These are phyloP conservation scores for Colletotrichum trifolii DNA, from an alignment of 2,329 filamentous ascomycete genomes.

Conservation along the genomic window DNA sequence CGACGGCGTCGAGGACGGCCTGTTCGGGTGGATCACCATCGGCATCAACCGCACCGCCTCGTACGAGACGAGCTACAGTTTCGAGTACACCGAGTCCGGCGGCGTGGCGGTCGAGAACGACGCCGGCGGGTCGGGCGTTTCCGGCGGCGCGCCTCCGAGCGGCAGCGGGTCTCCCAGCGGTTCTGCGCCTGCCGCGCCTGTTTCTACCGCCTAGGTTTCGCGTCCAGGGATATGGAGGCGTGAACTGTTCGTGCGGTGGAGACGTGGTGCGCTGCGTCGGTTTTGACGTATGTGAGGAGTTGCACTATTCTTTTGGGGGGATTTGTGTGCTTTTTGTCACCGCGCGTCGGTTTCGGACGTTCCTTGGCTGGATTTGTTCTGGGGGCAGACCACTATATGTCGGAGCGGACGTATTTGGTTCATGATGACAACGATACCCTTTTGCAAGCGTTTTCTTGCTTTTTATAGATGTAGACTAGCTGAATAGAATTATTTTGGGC, in stretches of 20 bases:
- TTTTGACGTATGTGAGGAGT: constrained; percentile 2
- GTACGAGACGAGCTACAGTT: constrained; percentile 16
- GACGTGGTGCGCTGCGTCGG: constrained; percentile 6
- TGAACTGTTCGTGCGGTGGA: not conserved
- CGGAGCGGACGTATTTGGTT: constrained; percentile 9
- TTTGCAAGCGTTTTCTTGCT: constrained; percentile 14
- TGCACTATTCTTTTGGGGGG: not conserved
- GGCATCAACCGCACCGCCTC: constrained; percentile 48
- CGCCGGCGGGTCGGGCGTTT: not conserved
- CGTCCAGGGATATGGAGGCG: not conserved
- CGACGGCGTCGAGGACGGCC: constrained; percentile 55
- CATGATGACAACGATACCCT: constrained; percentile 12
- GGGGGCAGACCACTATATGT: constrained; percentile 3
- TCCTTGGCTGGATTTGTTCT: not conserved
- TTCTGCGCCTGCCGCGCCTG: not conserved
- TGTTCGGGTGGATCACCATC: constrained; percentile 60
- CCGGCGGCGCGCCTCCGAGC: constrained; percentile 4
- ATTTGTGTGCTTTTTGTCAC: not conserved
- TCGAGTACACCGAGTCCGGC: constrained; percentile 15
- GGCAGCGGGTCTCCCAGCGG: constrained; percentile 26
- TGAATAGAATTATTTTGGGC: no score
- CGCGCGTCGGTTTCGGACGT: constrained; percentile 13
- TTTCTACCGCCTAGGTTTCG: not conserved
- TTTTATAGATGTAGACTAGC: not conserved
- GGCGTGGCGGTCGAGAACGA: constrained; percentile 13